Evolutionary conservation across 345 rosid genomes (phyloP), one percentile per base, ranked within the genome.

Genomic region (Eutrema yunnanense): DNA sequence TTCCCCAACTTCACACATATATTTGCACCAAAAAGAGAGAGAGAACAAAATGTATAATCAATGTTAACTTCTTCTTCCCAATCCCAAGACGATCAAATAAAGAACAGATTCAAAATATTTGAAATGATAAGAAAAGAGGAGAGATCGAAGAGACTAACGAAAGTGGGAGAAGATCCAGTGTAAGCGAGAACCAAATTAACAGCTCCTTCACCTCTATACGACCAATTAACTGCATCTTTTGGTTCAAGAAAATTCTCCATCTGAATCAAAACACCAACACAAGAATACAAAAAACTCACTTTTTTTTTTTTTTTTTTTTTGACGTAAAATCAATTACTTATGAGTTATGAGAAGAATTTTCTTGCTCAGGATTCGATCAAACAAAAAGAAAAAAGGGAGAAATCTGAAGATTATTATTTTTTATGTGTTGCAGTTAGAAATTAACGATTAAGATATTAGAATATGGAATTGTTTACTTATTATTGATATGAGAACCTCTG

Each of bases 121-220:
- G 7, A 29, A 32, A 14, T 4, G 4, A 7, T 5, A 37, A n/a
- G 14, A 43, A 4, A 9, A 34, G 29, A 33, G 30, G 14, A 33
- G 34, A 11, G 12, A 43, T 14, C 7, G 10, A 32, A 61, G 66
- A 12, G 60, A 74, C 85, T 26, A 82, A 92, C 99, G 51, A 87
- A 83, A 63, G 71, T 19, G 1, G 96, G 88, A 71, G 87, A 88
- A 1, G 96, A 85, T 82, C 96, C 99, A 38, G 86, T 68, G 84
- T 88, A 88, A 32, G 90, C 89, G 63, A 95, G 90, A 67, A 95
- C 94, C 73, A 92, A 66, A 84, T 95, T 95, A 29, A 85, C 97
- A 70, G 96, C 99, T 67, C 98, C 99, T 83, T 95, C 99, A 27
- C 97, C 97, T 84, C 84, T 85, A 82, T 95, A 92, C 6, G 67